These are phyloP conservation scores for Umbelopsis sp. DNA, from an alignment of 371 early-diverging fungal genomes.

Conservation along the genomic window DNA sequence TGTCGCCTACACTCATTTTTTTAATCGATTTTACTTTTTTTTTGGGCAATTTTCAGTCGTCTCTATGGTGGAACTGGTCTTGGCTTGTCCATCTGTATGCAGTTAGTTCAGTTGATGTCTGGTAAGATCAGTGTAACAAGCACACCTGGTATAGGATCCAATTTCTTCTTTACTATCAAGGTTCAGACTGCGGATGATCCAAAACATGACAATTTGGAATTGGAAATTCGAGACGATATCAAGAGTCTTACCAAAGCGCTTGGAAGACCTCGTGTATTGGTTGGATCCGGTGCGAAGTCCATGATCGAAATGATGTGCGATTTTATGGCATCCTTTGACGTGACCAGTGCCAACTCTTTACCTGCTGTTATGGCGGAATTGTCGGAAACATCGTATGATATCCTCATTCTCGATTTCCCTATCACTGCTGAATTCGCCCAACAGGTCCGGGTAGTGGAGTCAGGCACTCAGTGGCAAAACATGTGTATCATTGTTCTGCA, in stretches of 20 bases:
- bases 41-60: slow-evolving; percentile 28
- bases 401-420: slow-evolving; percentile 44
- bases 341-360: background rate
- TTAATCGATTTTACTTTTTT: slow-evolving; percentile 24
- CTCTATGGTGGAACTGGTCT: slow-evolving; percentile 70
- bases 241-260: slow-evolving; percentile 25
- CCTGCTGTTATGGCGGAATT: slow-evolving; percentile 32
- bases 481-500: slow-evolving; percentile 38
- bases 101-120: slow-evolving; percentile 58
- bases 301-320: slow-evolving; percentile 38
- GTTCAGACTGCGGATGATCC: slow-evolving; percentile 41
- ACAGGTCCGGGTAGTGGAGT: slow-evolving; percentile 20
- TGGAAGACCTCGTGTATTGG: slow-evolving; percentile 33
- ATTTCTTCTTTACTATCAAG: slow-evolving; percentile 56
- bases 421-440: slow-evolving; percentile 25
- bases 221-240: slow-evolving; percentile 25
- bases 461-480: slow-evolving; percentile 29
- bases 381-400: slow-evolving; percentile 27
- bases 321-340: slow-evolving; percentile 20
- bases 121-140: slow-evolving; percentile 58
- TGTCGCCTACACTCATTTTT: background rate
- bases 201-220: slow-evolving; percentile 23
- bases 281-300: slow-evolving; percentile 33
- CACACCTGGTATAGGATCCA: slow-evolving; percentile 56
- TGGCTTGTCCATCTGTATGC: slow-evolving; percentile 62